These are phyloP conservation scores for Gaeumannomyces sp. DNA, from an alignment of 2,329 filamentous ascomycete species.

Conservation along the genomic window DNA sequence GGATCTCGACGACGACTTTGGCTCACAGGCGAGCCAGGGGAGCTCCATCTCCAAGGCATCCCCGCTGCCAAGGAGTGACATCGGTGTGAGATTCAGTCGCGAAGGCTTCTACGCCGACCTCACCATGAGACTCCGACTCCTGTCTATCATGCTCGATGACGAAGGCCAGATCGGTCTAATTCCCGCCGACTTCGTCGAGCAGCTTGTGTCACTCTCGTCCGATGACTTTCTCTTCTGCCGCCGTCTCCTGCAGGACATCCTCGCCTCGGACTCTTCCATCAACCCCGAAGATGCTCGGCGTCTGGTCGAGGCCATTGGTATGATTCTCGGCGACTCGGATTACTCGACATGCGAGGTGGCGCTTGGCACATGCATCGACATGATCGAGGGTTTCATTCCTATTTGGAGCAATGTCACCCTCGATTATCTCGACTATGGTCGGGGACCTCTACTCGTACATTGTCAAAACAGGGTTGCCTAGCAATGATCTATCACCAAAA, in stretches of 20 bases:
- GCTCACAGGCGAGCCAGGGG: constrained; percentile 49
- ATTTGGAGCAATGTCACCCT: constrained; percentile 57
- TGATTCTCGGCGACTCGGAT: constrained; percentile 47
- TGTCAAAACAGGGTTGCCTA: constrained; percentile 58
- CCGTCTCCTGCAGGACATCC: constrained; percentile 43
- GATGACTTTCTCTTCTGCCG: constrained; percentile 50
- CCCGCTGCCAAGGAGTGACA: constrained; percentile 41
- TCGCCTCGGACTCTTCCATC: constrained; percentile 47
- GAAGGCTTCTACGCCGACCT: constrained; percentile 44
- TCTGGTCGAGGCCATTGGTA: constrained; percentile 45
- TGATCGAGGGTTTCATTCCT: constrained; percentile 57
- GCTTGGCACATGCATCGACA: constrained; percentile 58
- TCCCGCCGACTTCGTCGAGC: constrained; percentile 43
- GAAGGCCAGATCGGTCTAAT: constrained; percentile 41
- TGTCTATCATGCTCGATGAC: constrained; percentile 37
- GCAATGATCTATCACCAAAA: constrained; percentile 61
- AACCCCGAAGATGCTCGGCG: constrained; percentile 37
- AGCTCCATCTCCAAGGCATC: constrained; percentile 29
- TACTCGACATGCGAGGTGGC: constrained; percentile 71
- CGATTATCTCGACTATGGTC: constrained; percentile 57
- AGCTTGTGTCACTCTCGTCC: constrained; percentile 41
- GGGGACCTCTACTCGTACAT: constrained; percentile 77
- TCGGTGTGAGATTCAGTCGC: constrained; percentile 33
- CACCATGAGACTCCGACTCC: constrained; percentile 36
- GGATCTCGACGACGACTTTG: constrained; percentile 62